Evolutionary conservation across 1,284 basidiomycete genomes (phyloP), one percentile per base, ranked within the genome.

Genomic region (Cryptococcus depauperatus): DNA sequence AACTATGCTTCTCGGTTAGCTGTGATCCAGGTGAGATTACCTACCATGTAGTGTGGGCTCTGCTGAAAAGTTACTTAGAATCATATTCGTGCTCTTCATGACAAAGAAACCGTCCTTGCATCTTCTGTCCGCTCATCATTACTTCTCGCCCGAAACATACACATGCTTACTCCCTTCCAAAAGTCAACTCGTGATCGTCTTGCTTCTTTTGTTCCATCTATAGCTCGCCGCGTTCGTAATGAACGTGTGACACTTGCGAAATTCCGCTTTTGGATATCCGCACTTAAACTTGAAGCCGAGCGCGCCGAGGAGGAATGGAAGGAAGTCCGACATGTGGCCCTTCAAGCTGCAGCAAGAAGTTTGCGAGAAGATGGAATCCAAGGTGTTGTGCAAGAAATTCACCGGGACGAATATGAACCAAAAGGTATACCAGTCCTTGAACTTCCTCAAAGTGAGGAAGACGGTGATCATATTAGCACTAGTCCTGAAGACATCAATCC

Each of bases 151-250:
- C 80, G 84, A 34, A 92, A 91, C 59, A 75, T 95, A n/a, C 82
- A 82, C 2, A 79, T 85, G 41, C 74, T 95, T 38, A 84, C 87
- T 7, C 89, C 92, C 2, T 92, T 96, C 67, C 85, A 84, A 60
- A 79, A 79, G 43, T 74, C 82, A 5, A 91, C 89, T 2, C 79
- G 88, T 37, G 85, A 87, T 51, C 77, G 82, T 37, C 75, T 96
- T 28, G 73, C 79, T 22, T 57, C 71, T 23, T 75, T 80, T 4
- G 73, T 90, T 14, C 79, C 82, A 51, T 73, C 71, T n/a, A 73
- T 84, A 4, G 78, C 84, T 7, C 79, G 77, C 56, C 77, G 78
- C 33, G 73, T 95, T 47, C 78, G 78, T 55, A 74, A 77, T 49
- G 72, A 80, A 40, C 79, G 88, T 35, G 74, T 93, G 47, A 79